phyloP scores from a whole-genome alignment of 805 yeast species.

The Sugiyamaella boreocaroliniensis region DNA sequence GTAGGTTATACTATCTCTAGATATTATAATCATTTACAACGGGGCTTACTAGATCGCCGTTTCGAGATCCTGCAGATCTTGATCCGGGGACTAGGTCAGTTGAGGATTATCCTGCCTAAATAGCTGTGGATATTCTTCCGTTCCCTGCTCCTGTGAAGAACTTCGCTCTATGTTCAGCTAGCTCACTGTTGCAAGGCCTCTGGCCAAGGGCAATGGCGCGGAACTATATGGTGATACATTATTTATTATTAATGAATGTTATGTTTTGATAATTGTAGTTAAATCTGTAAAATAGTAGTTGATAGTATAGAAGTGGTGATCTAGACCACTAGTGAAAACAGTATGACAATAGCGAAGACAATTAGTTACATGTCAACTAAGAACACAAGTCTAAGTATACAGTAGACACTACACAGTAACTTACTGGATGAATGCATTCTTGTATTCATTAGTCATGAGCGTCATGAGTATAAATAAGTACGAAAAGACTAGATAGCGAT shows the following conservation, averaged over 20 bases:
- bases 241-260: slow-evolving; percentile 4
- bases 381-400: too few species aligned
- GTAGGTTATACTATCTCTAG: slow-evolving; percentile 28
- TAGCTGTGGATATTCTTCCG: slow-evolving; percentile 31
- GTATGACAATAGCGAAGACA: too few species aligned
- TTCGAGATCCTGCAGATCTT: slow-evolving; percentile 19
- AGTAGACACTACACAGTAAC: neutral
- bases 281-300: neutral
- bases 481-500: neutral
- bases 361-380: too few species aligned
- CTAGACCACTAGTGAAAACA: too few species aligned
- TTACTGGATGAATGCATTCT: neutral
- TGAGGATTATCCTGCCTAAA: slow-evolving; percentile 24
- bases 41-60: slow-evolving; percentile 19
- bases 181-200: slow-evolving; percentile 11
- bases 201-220: slow-evolving; percentile 17
- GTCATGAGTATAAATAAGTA: neutral
- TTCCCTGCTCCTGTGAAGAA: slow-evolving; percentile 35
- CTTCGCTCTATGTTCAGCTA: slow-evolving; percentile 27
- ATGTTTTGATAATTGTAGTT: neutral
- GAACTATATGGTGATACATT: slow-evolving; percentile 30
- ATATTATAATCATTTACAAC: slow-evolving; percentile 20
- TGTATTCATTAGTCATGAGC: neutral
- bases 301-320: neutral
- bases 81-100: slow-evolving; percentile 17